phyloP scores from a whole-genome alignment of 768 basidiomycete genomes.

The Ramaria rubella region DNA sequence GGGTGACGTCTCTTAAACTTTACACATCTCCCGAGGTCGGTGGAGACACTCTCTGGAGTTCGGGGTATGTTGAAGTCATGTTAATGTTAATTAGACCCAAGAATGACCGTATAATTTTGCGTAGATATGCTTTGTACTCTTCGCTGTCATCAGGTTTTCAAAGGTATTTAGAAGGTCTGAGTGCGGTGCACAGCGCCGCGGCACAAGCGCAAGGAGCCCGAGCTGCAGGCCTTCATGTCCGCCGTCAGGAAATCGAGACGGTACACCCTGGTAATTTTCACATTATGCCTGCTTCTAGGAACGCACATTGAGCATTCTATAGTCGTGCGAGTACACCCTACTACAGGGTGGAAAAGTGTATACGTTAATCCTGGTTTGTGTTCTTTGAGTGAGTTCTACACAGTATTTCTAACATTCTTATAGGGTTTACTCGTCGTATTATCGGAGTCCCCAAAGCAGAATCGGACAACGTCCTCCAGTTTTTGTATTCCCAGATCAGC shows the following conservation, averaged over 20 bases:
- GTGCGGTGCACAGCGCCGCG: slow-evolving; percentile 69
- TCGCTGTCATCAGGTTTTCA: slow-evolving; percentile 71
- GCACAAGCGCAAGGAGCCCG: slow-evolving; percentile 72
- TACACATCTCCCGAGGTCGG: slow-evolving; percentile 64
- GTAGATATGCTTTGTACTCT: slow-evolving; percentile 77
- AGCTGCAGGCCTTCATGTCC: slow-evolving; percentile 62
- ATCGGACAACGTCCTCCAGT: slow-evolving; percentile 63
- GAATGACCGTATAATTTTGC: not conserved
- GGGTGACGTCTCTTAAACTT: slow-evolving; percentile 69
- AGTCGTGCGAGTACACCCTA: slow-evolving; percentile 77
- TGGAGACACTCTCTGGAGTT: slow-evolving; percentile 78
- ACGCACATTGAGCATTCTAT: not conserved
- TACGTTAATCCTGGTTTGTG: slow-evolving; percentile 68
- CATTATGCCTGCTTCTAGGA: not conserved
- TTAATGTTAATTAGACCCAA: not conserved
- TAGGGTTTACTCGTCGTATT: slow-evolving; percentile 76
- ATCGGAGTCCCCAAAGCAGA: slow-evolving; percentile 75
- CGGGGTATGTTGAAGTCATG: slow-evolving; percentile 49
- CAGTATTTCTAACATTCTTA: not conserved
- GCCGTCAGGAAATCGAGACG: slow-evolving; percentile 60
- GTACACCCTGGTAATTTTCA: slow-evolving; percentile 45
- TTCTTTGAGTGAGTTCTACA: not conserved
- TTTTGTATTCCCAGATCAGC: slow-evolving; percentile 66
- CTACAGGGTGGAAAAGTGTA: slow-evolving; percentile 77
- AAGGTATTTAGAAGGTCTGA: slow-evolving; percentile 66